These are phyloP conservation scores for Pseudevernia furfuracea DNA, from an alignment of 495 filamentous ascomycete species.

Conservation along the genomic window DNA sequence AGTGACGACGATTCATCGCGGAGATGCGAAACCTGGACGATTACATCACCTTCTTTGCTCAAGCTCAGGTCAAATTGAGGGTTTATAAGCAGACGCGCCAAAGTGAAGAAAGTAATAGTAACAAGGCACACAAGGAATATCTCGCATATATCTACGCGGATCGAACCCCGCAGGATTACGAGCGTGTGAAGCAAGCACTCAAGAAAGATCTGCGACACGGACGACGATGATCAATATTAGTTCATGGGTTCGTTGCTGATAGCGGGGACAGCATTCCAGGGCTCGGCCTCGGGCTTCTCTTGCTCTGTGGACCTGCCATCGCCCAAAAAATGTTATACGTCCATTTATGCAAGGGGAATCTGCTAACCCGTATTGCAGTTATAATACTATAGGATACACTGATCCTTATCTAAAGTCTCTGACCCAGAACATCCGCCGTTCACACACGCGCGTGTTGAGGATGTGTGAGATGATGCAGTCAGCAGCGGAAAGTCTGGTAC, in stretches of 20 bases:
- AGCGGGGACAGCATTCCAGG: conserved; percentile 7
- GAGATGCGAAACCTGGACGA: conserved; percentile 12
- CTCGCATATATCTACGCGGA: conserved; percentile 16
- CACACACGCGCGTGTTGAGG: too few relatives aligned
- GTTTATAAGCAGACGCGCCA: conserved; percentile 11
- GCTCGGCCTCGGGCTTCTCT: conserved; percentile 15
- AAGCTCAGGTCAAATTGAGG: conserved; percentile 14
- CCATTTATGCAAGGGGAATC: not conserved
- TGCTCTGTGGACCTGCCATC: conserved; percentile 14
- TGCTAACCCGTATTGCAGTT: conserved; percentile 11
- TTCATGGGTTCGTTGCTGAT: conserved; percentile 14
- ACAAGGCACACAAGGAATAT: conserved; percentile 18
- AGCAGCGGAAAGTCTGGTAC: conserved; percentile 14
- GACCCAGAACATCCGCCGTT: too few relatives aligned
- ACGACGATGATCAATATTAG: conserved; percentile 15
- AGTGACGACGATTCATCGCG: conserved; percentile 16
- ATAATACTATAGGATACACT: conserved; percentile 9
- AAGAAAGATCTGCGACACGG: conserved; percentile 15
- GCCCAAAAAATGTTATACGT: conserved; percentile 12
- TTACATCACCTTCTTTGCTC: conserved; percentile 10
- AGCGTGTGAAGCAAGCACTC: conserved; percentile 18
- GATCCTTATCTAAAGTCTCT: too few relatives aligned
- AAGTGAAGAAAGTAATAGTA: conserved; percentile 15
- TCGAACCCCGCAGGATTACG: conserved; percentile 14
- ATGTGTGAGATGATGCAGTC: conserved; percentile 10